These are phyloP conservation scores for Cercospora canescens DNA, from an alignment of 2,329 filamentous ascomycete genomes.

Conservation along the genomic window DNA sequence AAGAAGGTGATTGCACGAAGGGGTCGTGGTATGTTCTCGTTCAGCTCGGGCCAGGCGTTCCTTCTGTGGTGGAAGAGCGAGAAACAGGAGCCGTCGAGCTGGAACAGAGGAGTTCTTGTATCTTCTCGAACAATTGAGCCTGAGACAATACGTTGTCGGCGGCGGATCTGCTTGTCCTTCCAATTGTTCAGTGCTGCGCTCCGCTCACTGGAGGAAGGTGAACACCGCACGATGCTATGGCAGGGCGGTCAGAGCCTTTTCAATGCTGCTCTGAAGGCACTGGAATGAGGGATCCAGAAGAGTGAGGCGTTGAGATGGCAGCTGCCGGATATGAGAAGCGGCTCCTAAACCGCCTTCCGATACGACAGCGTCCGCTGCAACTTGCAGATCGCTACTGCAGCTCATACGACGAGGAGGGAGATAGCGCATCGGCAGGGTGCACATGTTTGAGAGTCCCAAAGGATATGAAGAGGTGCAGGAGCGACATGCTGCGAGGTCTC, in stretches of 20 bases:
- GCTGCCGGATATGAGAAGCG: neutral
- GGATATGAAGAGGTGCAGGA: conserved; percentile 6
- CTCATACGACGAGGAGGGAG: neutral
- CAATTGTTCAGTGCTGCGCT: conserved; percentile 16
- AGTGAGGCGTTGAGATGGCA: conserved; percentile 7
- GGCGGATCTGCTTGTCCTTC: neutral
- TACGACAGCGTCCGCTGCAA: neutral
- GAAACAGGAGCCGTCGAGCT: conserved; percentile 15
- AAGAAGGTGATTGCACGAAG: conserved; percentile 11
- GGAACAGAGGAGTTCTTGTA: conserved; percentile 25
- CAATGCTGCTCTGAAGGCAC: neutral
- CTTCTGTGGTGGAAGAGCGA: conserved; percentile 17
- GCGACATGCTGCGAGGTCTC: conserved; percentile 16
- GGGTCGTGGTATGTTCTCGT: conserved; percentile 7
- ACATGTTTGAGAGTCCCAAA: conserved; percentile 7
- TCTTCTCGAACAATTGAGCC: conserved; percentile 18
- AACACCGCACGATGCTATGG: conserved; percentile 6
- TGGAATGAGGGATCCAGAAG: neutral
- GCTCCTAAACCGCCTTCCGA: neutral
- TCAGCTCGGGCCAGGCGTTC: conserved; percentile 18
- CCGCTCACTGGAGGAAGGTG: neutral
- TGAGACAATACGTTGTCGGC: conserved; percentile 18
- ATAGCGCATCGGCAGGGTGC: neutral
- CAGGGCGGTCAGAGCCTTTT: neutral
- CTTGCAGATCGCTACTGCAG: conserved; percentile 1